A percentile compares a stretch with the other conserved stretches of the same genome.
phyloP scores from a whole-genome alignment of 2,329 filamentous ascomycete genomes.

The Penicillium occitanis region DNA sequence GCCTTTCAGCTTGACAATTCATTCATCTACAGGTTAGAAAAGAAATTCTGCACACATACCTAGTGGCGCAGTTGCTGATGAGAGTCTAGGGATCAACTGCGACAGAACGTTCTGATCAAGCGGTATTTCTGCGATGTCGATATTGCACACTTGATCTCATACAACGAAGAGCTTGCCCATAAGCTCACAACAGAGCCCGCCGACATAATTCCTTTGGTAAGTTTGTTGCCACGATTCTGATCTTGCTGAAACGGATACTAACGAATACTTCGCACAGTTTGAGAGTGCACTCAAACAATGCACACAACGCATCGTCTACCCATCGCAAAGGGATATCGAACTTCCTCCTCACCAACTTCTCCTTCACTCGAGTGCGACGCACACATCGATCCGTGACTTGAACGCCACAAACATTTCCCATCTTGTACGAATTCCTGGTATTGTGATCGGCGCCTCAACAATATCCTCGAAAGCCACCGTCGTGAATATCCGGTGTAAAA shows the following conservation, averaged over 20 bases:
- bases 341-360: conserved; percentile 93
- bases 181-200: conserved; percentile 83
- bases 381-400: conserved; percentile 90
- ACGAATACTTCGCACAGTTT: conserved; percentile 60
- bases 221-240: conserved; percentile 29
- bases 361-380: conserved; percentile 84
- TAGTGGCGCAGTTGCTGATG: not conserved
- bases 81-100: conserved; percentile 75
- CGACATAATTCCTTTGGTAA: conserved; percentile 86
- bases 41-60: conserved; percentile 20
- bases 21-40: conserved; percentile 81
- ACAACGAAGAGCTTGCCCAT: conserved; percentile 92
- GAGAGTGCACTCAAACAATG: conserved; percentile 86
- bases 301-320: conserved; percentile 90
- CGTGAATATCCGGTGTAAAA: conserved; percentile 83
- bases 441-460: conserved; percentile 95
- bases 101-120: conserved; percentile 90
- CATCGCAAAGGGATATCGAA: conserved; percentile 64
- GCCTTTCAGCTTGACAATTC: conserved; percentile 91
- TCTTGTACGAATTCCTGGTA: conserved; percentile 94
- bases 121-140: conserved; percentile 96
- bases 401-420: conserved; percentile 90
- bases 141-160: conserved; percentile 91
- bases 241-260: not conserved
- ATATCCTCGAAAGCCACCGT: conserved; percentile 93